phyloP scores from a whole-genome alignment of 2,329 filamentous ascomycete genomes.

The Trichoderma asperellum region DNA sequence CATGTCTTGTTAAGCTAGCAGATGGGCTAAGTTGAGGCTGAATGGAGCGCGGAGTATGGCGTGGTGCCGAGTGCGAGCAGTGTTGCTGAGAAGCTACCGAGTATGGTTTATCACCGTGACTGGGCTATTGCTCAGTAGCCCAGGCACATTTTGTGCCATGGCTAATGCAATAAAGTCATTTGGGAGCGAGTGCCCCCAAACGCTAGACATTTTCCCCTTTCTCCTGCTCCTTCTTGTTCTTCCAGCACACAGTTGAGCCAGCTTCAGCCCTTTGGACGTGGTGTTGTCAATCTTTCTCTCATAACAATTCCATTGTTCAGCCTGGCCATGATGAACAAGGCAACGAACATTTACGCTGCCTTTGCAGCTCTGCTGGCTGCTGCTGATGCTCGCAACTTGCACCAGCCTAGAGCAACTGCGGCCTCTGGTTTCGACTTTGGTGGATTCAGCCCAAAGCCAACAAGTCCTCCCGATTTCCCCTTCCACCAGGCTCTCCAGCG shows the following conservation, averaged over 20 bases:
- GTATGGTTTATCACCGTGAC: background rate
- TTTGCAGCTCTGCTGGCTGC: slow-evolving; percentile 38
- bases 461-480: slow-evolving; percentile 43
- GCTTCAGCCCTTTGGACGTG: background rate
- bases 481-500: slow-evolving; percentile 38
- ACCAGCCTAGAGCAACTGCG: slow-evolving; percentile 43
- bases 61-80: background rate
- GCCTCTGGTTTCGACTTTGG: slow-evolving; percentile 41
- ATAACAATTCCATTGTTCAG: background rate
- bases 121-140: slow-evolving; percentile 9
- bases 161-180: slow-evolving; percentile 27
- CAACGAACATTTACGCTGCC: slow-evolving; percentile 30
- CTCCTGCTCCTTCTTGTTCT: slow-evolving; percentile 26
- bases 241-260: slow-evolving; percentile 1
- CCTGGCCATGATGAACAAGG: slow-evolving; percentile 33
- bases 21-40: slow-evolving; percentile 36
- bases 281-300: slow-evolving; percentile 1
- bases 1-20: slow-evolving; percentile 34
- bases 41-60: slow-evolving; percentile 29
- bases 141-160: slow-evolving; percentile 19
- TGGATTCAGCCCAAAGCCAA: slow-evolving; percentile 48
- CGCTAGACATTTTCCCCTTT: background rate
- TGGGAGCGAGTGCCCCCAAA: background rate
- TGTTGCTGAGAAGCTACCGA: slow-evolving; percentile 11
- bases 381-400: slow-evolving; percentile 39